A percentile compares a stretch with the other conserved stretches of the same genome.
Conservation (phyloP, 768 basidiomycete species). For the Botryobasidium botryosum region DNA sequence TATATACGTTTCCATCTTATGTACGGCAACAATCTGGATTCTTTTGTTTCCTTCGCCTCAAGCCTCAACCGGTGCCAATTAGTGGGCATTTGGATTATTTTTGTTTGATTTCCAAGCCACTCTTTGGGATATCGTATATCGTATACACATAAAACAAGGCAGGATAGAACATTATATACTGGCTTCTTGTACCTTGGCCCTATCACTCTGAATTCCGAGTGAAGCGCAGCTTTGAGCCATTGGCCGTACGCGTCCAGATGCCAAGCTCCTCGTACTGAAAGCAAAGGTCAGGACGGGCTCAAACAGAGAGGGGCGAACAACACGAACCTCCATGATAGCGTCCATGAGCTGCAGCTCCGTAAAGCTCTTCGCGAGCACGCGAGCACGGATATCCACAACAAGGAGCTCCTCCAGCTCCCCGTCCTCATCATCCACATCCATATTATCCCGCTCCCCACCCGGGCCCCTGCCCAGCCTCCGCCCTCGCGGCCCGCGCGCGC, state of each 20-base stretch:
- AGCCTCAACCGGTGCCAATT: no score
- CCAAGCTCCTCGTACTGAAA: conserved; percentile 73
- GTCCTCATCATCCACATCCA: conserved; percentile 46
- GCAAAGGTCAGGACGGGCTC: conserved; percentile 10
- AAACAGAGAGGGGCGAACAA: conserved; percentile 2
- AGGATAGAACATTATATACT: no score
- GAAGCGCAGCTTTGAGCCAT: conserved; percentile 66
- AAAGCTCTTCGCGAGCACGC: conserved; percentile 73
- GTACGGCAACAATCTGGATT: no score
- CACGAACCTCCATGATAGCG: conserved; percentile 58
- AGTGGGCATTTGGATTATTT: no score
- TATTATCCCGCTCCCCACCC: conserved; percentile 48
- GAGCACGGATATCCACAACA: conserved; percentile 74
- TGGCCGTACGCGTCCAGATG: conserved; percentile 68
- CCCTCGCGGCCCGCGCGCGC: conserved; percentile 20
- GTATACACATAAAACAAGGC: no score
- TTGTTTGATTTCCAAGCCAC: no score
- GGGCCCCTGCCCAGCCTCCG: conserved; percentile 45
- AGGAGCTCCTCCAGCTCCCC: conserved; percentile 47
- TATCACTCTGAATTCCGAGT: conserved; percentile 16
- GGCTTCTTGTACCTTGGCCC: no score
- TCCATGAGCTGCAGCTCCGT: conserved; percentile 84
- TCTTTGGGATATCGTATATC: no score
- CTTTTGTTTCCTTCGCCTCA: no score
- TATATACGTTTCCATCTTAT: no score